Base-by-base conservation (phyloP, 2,329 filamentous ascomycete genomes). In the Alternaria ventricosa region DNA sequence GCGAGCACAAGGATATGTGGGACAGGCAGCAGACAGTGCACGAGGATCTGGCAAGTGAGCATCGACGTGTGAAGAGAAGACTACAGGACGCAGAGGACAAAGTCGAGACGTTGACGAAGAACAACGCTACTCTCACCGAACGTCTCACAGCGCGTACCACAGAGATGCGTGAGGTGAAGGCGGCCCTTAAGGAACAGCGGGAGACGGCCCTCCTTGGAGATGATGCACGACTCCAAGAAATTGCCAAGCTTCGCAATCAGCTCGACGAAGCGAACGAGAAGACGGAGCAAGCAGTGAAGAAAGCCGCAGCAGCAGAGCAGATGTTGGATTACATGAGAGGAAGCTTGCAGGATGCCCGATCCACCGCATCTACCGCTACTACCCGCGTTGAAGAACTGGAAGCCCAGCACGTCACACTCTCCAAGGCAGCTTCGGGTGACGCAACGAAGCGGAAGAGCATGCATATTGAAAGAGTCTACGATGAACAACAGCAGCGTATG, bases 301-400 rank as follows among this genome's bases (percentile, higher is more conserved):
- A 72, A 5, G 75, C 71, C 6, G 67, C 75, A 10, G 72, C 72
- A 41, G 69, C 74, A 8, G 75, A 81, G 12, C 64, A 74, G 13
- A 86, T 89, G 5, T 79, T 84, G 25, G 86, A 88, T 2, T 92
- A 89, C 70, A 80, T 84, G 12, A 85, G 87, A 56, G 82, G 83
- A 5, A 81, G 84, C 10, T 92, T 91, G 70, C 89, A 69, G 28
- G 55, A 55, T 7, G 70, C 70, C 7, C 61, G 68, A 36, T 65
- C 68, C 3, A 33, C 56, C 1, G 73, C 71, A 12, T 45, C 60
- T 1, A 55, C 68, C 12, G 46, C 67, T 3, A 54, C 57, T 27
- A 27, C 65, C 13, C 61, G 60, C 10, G 60, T 70, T 41, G 45
- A 63, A 0, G 56, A 60, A 3, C 69, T 79, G 13, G 60, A 64